Percentiles rank a stretch among this genome's conserved stretches.
phyloP scores from a whole-genome alignment of 805 yeast genomes.

The Candida verbasci region DNA sequence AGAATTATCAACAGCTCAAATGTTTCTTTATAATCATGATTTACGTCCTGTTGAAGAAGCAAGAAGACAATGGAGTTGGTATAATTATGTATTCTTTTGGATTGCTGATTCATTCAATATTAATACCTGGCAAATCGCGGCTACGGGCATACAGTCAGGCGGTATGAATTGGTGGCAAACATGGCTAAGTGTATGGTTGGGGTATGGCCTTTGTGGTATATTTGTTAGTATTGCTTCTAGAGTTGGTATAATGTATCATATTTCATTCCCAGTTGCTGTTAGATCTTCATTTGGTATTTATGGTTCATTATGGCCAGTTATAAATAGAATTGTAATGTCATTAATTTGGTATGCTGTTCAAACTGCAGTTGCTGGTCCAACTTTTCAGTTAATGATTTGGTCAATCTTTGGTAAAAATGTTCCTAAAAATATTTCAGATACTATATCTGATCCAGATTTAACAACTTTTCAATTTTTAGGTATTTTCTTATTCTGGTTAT shows the following conservation, averaged over 20 bases:
- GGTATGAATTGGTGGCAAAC: slow-evolving; percentile 90
- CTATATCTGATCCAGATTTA: slow-evolving; percentile 53
- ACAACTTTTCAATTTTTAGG: slow-evolving; percentile 70
- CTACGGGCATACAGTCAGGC: slow-evolving; percentile 67
- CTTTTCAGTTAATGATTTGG: slow-evolving; percentile 70
- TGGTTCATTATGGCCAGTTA: slow-evolving; percentile 84
- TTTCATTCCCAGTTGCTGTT: slow-evolving; percentile 78
- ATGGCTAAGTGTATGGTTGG: slow-evolving; percentile 87
- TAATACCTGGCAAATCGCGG: slow-evolving; percentile 88
- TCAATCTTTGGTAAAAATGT: slow-evolving; percentile 69
- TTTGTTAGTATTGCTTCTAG: slow-evolving; percentile 72
- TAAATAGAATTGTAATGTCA: slow-evolving; percentile 85
- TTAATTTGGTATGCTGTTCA: slow-evolving; percentile 88
- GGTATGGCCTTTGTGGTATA: slow-evolving; percentile 64
- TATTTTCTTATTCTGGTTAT: slow-evolving; percentile 79
- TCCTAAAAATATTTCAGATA: slow-evolving; percentile 59
- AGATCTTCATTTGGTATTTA: slow-evolving; percentile 83
- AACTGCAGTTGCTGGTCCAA: slow-evolving; percentile 78
- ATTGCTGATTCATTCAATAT: slow-evolving; percentile 85
- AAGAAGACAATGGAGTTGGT: slow-evolving; percentile 85
- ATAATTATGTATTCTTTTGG: slow-evolving; percentile 78
- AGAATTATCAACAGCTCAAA: slow-evolving; percentile 49
- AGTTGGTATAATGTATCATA: slow-evolving; percentile 75
- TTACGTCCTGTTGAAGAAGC: slow-evolving; percentile 71
- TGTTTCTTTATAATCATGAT: slow-evolving; percentile 71